A percentile compares a stretch with the other conserved stretches of the same genome.
Conservation (phyloP, 768 basidiomycete genomes). For the Tylopilus intermedius region DNA sequence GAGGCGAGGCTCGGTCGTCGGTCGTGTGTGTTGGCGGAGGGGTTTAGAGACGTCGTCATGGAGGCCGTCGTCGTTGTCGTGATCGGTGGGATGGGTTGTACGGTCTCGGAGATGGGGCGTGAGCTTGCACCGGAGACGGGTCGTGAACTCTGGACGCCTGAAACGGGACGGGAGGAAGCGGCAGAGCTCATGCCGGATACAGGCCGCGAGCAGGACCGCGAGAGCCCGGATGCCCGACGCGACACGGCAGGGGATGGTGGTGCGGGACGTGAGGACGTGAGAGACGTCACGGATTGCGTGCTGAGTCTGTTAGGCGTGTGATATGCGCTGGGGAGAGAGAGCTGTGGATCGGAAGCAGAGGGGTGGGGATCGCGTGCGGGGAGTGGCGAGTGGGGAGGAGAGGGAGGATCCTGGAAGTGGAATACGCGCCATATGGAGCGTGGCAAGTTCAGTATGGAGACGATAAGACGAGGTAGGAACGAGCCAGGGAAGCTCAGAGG, state of each 20-base stretch:
- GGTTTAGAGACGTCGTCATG: not conserved
- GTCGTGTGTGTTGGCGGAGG: not conserved
- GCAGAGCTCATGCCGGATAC: slow-evolving; percentile 16
- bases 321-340: not conserved
- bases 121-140: slow-evolving; percentile 5
- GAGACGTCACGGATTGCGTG: slow-evolving; percentile 28
- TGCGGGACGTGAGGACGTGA: slow-evolving; percentile 51
- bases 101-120: not conserved
- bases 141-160: slow-evolving; percentile 8
- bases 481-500: slow-evolving; percentile 22
- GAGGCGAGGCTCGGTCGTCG: not conserved
- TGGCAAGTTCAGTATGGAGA: slow-evolving; percentile 29
- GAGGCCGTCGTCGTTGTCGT: not conserved
- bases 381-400: slow-evolving; percentile 11
- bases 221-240: slow-evolving; percentile 35
- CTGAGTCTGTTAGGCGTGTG: slow-evolving; percentile 20
- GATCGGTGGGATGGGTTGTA: slow-evolving; percentile 1
- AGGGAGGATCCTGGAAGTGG: slow-evolving; percentile 30
- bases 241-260: slow-evolving; percentile 56
- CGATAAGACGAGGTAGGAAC: slow-evolving; percentile 24
- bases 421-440: slow-evolving; percentile 25
- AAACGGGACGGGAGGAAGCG: slow-evolving; percentile 18
- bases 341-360: slow-evolving; percentile 1
- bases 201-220: slow-evolving; percentile 24
- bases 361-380: slow-evolving; percentile 33